Evolutionary conservation across 2,329 filamentous ascomycete genomes (phyloP).

Genomic region (Phyllosticta citribraziliensis): DNA sequence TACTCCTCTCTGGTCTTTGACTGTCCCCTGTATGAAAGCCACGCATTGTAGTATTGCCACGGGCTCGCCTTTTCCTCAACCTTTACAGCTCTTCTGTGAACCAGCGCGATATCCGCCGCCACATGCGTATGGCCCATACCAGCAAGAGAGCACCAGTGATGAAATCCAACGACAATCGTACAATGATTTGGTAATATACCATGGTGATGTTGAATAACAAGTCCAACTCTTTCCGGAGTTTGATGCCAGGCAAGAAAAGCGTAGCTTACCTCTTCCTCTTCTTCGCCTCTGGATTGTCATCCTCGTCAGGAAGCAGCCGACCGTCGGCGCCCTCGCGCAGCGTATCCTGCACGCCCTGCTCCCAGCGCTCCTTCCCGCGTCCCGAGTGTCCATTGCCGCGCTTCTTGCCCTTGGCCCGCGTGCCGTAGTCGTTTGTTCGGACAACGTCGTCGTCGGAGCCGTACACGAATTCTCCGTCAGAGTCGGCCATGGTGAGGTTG

Average conservation of each 20-base stretch:
- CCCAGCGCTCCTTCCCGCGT: conserved; percentile 4
- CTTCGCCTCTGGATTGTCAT: conserved; percentile 67
- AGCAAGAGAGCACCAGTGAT: neutral
- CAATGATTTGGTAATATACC: neutral
- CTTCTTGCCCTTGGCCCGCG: conserved; percentile 16
- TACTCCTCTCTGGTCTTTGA: neutral
- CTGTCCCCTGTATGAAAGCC: neutral
- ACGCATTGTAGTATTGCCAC: neutral
- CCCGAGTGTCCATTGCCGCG: conserved; percentile 2
- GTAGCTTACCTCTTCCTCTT: conserved; percentile 58
- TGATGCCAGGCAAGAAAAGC: neutral
- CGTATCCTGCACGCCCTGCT: conserved; percentile 15
- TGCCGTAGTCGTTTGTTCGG: conserved; percentile 20
- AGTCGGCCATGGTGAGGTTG: conserved; percentile 52
- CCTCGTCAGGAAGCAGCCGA: conserved; percentile 60
- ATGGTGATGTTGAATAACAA: neutral
- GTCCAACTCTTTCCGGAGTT: neutral
- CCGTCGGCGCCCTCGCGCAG: conserved; percentile 44
- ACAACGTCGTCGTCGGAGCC: conserved; percentile 49
- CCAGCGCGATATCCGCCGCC: neutral
- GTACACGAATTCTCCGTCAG: conserved; percentile 61
- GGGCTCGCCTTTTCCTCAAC: neutral
- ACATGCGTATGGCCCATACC: neutral
- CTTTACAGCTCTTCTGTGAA: neutral
- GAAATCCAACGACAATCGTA: neutral